Conservation (phyloP, 1,284 basidiomycete genomes). For the Cryptococcus deneoformans region DNA sequence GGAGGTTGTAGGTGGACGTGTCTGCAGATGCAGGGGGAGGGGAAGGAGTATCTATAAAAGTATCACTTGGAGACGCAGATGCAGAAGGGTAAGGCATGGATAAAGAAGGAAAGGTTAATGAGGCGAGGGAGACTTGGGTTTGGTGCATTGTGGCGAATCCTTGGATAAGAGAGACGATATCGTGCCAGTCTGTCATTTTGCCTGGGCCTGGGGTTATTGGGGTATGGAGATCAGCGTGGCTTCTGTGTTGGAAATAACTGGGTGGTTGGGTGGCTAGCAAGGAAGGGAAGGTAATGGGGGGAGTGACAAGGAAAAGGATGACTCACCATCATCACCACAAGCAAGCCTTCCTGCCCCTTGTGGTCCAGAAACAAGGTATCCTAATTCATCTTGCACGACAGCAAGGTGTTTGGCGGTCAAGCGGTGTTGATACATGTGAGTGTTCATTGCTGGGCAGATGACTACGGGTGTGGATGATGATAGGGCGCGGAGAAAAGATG, state of each 20-base stretch:
- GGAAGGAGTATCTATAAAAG: neutral
- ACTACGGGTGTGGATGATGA: slow-evolving; percentile 76
- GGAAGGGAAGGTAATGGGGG: slow-evolving; percentile 55
- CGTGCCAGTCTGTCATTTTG: neutral
- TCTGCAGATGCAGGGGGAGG: no score
- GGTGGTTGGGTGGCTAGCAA: no score
- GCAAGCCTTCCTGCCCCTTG: slow-evolving; percentile 58
- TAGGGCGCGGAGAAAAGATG: slow-evolving; percentile 83
- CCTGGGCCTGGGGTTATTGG: neutral
- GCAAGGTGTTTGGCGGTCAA: slow-evolving; percentile 78
- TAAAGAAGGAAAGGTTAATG: neutral
- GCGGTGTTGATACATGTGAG: slow-evolving; percentile 92
- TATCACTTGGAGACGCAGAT: neutral
- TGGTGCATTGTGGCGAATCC: neutral
- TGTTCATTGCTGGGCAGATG: slow-evolving; percentile 98
- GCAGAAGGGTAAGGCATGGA: no score
- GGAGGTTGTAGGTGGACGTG: no score
- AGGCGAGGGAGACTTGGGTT: neutral
- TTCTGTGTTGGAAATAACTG: neutral
- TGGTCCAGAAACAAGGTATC: slow-evolving; percentile 79
- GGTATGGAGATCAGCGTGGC: neutral
- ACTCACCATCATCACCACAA: slow-evolving; percentile 84
- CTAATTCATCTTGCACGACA: slow-evolving; percentile 67
- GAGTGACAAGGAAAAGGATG: no score
- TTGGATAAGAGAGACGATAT: neutral